Evolutionary conservation across 2,329 filamentous ascomycete species (phyloP).

Genomic region (Drechslera avenae): DNA sequence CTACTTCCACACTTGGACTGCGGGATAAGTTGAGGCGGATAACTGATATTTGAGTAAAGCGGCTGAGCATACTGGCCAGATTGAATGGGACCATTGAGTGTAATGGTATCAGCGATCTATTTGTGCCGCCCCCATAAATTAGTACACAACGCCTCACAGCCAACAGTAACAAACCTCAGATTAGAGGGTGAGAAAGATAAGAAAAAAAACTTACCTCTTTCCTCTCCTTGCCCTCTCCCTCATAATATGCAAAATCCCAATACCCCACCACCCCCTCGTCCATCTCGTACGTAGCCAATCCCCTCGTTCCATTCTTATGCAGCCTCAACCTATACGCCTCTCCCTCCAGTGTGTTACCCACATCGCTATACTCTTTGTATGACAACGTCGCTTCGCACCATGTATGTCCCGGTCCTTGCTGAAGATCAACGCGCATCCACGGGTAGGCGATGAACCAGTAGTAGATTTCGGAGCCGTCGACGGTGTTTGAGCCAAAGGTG

Average conservation of each 20-base stretch:
- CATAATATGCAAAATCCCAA: conserved; percentile 23
- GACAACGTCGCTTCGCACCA: conserved; percentile 29
- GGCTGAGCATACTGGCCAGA: conserved; percentile 8
- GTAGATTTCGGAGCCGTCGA: conserved; percentile 29
- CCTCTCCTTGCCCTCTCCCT: conserved; percentile 3
- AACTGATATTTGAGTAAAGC: conserved; percentile 6
- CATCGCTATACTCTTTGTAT: conserved; percentile 18
- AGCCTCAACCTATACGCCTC: conserved; percentile 21
- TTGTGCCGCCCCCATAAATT: background rate
- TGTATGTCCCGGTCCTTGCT: conserved; percentile 5
- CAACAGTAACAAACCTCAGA: too few relatives aligned
- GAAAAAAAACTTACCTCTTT: conserved; percentile 8
- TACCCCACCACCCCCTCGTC: conserved; percentile 18
- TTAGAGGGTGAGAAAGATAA: too few relatives aligned
- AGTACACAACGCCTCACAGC: background rate
- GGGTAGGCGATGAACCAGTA: conserved; percentile 29
- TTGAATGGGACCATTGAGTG: conserved; percentile 11
- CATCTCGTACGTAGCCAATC: conserved; percentile 18
- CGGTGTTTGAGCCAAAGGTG: conserved; percentile 22
- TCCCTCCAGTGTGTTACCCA: background rate
- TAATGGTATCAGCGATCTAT: conserved; percentile 16
- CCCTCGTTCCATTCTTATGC: conserved; percentile 28
- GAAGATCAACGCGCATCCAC: conserved; percentile 14
- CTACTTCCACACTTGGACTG: conserved; percentile 16
- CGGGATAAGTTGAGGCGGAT: conserved; percentile 11